A percentile compares a stretch with the other conserved stretches of the same genome.
These are phyloP conservation scores for Lentinula sp. DNA, from an alignment of 768 basidiomycete genomes.

Conservation along the genomic window DNA sequence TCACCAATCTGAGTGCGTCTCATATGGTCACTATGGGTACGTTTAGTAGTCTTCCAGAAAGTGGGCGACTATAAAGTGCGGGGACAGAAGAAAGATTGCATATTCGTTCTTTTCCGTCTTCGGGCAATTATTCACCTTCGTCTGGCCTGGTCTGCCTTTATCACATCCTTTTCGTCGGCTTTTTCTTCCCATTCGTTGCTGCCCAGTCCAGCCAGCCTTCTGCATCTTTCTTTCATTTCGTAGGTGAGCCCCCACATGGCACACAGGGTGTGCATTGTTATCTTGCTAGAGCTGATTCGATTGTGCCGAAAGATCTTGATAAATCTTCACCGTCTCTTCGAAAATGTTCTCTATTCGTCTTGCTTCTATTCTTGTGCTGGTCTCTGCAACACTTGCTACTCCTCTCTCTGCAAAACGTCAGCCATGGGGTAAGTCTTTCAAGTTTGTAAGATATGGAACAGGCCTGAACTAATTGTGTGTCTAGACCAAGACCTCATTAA, in stretches of 20 bases:
- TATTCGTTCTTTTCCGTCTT: neutral
- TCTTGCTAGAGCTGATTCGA: neutral
- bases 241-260: neutral
- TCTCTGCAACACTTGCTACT: neutral
- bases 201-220: constrained; percentile 3
- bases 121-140: neutral
- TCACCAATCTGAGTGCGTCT: neutral
- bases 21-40: constrained; percentile 2
- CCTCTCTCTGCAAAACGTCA: constrained; percentile 2
- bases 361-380: constrained; percentile 1
- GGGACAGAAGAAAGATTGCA: neutral
- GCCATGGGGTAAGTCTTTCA: constrained; percentile 1
- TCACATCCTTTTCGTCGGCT: neutral
- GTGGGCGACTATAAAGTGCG: neutral
- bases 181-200: neutral
- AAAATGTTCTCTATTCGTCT: neutral
- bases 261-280: neutral
- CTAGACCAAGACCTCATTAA: constrained; percentile 3
- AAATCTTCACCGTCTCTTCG: neutral
- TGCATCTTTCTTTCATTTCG: neutral
- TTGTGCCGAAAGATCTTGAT: neutral
- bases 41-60: neutral
- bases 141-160: constrained; percentile 7
- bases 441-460: neutral
- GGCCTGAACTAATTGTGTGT: neutral